Percentiles rank a stretch among this genome's conserved stretches.
phyloP scores from a whole-genome alignment of 1,284 basidiomycete species.

The Takashimella tepidaria region DNA sequence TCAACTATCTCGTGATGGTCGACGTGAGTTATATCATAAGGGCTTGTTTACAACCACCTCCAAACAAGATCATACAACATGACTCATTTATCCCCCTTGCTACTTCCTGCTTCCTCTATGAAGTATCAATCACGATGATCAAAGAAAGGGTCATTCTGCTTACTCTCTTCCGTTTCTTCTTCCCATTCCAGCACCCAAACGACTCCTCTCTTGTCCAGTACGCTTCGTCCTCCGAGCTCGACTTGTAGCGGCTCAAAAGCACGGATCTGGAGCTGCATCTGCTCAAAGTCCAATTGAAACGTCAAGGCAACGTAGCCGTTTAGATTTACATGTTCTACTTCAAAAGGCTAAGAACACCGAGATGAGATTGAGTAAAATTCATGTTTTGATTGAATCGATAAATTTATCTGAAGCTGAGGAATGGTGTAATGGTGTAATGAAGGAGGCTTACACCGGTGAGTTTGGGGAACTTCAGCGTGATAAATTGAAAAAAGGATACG shows the following conservation, averaged over 20 bases:
- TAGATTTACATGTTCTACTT: conserved; percentile 34
- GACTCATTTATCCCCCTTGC: conserved; percentile 1
- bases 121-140: too few species aligned
- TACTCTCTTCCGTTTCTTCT: not conserved
- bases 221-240: conserved; percentile 31
- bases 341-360: conserved; percentile 15
- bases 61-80: not conserved
- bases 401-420: conserved; percentile 46
- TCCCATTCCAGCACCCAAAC: conserved; percentile 31
- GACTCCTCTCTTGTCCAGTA: conserved; percentile 31
- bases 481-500: too few species aligned
- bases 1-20: conserved; percentile 41
- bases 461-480: too few species aligned
- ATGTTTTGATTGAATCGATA: conserved; percentile 38
- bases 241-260: conserved; percentile 18
- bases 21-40: conserved; percentile 27
- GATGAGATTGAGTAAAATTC: conserved; percentile 36
- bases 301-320: conserved; percentile 15
- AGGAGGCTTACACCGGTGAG: conserved; percentile 60
- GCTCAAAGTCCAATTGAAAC: not conserved
- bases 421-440: conserved; percentile 59
- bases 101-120: not conserved
- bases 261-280: too few species aligned
- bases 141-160: too few species aligned
- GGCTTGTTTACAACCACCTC: not conserved